Conservation (phyloP, 306 rosid genomes). For the Corylus americana region DNA sequence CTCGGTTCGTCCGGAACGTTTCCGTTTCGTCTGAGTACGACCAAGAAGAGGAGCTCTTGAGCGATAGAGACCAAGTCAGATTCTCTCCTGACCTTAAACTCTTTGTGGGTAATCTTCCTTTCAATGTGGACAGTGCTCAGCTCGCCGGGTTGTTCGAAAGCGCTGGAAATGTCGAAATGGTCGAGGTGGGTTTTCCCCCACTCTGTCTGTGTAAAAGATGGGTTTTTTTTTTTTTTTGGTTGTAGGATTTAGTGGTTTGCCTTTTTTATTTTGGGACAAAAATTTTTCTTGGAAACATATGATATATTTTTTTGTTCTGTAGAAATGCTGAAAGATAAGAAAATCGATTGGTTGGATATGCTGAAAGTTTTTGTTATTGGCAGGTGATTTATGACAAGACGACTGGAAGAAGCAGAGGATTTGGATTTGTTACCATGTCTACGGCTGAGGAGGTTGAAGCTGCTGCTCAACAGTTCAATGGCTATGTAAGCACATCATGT, state of each 20-base stretch:
- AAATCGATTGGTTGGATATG: not conserved
- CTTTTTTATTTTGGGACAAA: not conserved
- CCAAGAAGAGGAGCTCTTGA: conserved; percentile 61
- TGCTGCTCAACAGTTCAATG: conserved; percentile 81
- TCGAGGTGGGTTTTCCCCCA: conserved; percentile 58
- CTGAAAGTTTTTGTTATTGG: conserved; percentile 4
- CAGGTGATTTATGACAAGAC: conserved; percentile 85
- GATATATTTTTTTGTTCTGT: not conserved
- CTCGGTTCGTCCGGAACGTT: conserved; percentile 55
- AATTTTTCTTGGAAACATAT: not conserved
- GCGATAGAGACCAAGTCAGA: conserved; percentile 30
- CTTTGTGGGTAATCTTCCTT: conserved; percentile 91
- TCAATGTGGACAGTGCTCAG: conserved; percentile 75
- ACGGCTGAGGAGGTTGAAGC: conserved; percentile 63
- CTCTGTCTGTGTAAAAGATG: not conserved
- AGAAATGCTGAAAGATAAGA: not conserved
- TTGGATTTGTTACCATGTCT: conserved; percentile 96
- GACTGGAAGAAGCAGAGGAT: conserved; percentile 94
- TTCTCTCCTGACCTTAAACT: conserved; percentile 64
- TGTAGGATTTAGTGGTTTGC: not conserved
- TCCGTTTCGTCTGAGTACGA: conserved; percentile 67
- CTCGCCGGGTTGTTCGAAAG: conserved; percentile 75
- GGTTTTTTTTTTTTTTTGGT: not conserved
- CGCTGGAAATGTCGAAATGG: conserved; percentile 78
- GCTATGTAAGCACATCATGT: conserved; percentile 67